Evolutionary conservation across 495 filamentous ascomycete species (phyloP).

Genomic region (Pseudoneurospora amorphoporcata): DNA sequence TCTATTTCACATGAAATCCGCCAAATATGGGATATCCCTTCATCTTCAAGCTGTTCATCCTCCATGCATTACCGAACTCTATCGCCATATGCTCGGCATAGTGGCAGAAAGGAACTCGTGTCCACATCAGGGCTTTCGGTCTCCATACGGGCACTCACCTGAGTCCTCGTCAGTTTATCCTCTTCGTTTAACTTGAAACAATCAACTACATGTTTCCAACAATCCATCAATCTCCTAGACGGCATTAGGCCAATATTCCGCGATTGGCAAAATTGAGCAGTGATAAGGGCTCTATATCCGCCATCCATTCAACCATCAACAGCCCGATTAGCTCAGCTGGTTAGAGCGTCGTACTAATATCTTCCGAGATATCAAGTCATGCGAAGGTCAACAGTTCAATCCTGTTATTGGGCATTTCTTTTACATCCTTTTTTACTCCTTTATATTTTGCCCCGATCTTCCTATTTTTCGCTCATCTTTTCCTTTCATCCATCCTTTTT

Average conservation of each 20-base stretch:
- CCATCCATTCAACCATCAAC: not conserved
- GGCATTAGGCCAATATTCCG: no score
- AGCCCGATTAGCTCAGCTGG: not conserved
- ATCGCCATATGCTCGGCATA: no score
- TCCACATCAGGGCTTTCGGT: no score
- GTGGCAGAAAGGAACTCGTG: no score
- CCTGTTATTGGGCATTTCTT: not conserved
- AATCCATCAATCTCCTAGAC: not conserved
- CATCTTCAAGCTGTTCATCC: no score
- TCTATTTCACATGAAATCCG: no score
- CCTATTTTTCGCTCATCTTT: no score
- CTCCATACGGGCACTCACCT: no score
- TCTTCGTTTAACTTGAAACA: not conserved
- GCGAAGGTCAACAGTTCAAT: not conserved
- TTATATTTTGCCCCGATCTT: no score
- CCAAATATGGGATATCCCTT: no score
- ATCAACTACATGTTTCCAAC: not conserved
- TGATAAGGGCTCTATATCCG: not conserved
- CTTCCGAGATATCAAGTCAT: not conserved
- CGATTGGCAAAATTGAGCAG: not conserved
- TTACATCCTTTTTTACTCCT: not conserved
- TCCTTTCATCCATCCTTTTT: not conserved
- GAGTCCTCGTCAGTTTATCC: no score
- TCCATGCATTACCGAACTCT: no score
- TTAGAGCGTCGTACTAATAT: not conserved